Evolutionary conservation across 192 early-diverging fungal genomes (phyloP), one percentile per base, ranked within the genome.

Genomic region (Physocladia obscura): DNA sequence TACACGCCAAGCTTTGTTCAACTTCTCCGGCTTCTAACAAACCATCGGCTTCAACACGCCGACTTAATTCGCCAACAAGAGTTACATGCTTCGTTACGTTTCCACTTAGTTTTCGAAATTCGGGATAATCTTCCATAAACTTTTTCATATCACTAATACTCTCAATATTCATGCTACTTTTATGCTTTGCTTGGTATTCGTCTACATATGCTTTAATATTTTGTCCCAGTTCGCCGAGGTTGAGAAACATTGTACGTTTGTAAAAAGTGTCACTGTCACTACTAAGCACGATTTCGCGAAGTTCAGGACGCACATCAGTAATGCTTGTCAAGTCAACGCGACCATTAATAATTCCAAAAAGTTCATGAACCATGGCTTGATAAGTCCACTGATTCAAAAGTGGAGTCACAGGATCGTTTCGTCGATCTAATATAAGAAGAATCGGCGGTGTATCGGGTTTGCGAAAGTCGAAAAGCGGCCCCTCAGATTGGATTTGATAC

Each of bases 11-110:
- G 72, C 89, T 93, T 80, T 99, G 97, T 73, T 99, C 97, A 36
- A 98, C 73, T 75, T 99, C 97, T 29, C 91, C 89, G 13, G 93
- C 90, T 57, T 94, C 90, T 70, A 98, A 76, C 27, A 99, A 70
- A 49, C 86, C 80, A 13, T 90, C 84, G 67, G 82, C 71, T 0
- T 84, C 85, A 15, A 98, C 93, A 32, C 88, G 69, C 21, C 93
- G 83, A 73, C 92, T 94, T 37, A 98, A 82, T 77, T 99, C 97
- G n/a, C 93, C 89, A 24, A 97, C 94, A n/a, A 99, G 76, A 6
- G 97, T 91, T 6, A 99, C 97, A 77, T 99, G 97, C 69, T 99
- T 99, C 17, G 91, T 91, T 13, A 99, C 97, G 73, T 99, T 99
- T 6, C 95, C 95, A 26, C 90, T 91, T 17, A 99, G 82, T 77